Conservation (phyloP, 2,329 filamentous ascomycete species). For the Dactylellina cionopaga region DNA sequence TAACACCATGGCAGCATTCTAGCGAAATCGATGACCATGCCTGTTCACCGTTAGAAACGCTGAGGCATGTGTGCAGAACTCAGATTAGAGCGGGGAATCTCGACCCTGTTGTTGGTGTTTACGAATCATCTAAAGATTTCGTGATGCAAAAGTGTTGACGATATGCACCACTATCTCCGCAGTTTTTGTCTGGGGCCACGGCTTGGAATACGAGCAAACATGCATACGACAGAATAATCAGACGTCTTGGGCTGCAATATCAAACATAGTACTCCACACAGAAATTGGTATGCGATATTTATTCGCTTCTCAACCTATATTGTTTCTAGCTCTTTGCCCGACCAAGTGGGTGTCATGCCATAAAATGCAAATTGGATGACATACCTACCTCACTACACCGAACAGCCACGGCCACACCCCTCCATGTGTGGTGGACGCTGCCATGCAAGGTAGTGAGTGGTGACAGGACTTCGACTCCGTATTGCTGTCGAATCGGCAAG, state of each 20-base stretch:
- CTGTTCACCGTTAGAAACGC: too few species aligned
- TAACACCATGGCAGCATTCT: too few species aligned
- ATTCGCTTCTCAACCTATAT: not conserved
- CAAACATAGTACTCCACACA: not conserved
- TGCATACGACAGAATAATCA: conserved; percentile 15
- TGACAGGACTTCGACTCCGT: conserved; percentile 8
- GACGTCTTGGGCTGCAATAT: not conserved
- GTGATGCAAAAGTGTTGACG: too few species aligned
- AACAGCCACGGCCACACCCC: conserved; percentile 37
- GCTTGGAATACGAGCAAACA: conserved; percentile 33
- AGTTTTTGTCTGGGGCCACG: not conserved
- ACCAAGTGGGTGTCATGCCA: conserved; percentile 19
- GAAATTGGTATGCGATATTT: conserved; percentile 30
- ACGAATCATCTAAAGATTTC: conserved; percentile 12
- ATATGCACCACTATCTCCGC: conserved; percentile 2
- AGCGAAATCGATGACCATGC: too few species aligned
- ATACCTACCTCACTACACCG: conserved; percentile 26
- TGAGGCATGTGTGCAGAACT: too few species aligned
- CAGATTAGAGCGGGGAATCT: not conserved
- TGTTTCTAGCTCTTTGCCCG: conserved; percentile 1
- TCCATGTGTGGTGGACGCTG: too few species aligned
- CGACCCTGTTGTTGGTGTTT: not conserved
- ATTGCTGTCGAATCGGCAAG: conserved; percentile 27
- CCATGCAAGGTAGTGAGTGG: not conserved
- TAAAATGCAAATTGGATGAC: conserved; percentile 21